Conservation (phyloP, 768 basidiomycete genomes). For the Tylopilus plumbeoviolaceoides region DNA sequence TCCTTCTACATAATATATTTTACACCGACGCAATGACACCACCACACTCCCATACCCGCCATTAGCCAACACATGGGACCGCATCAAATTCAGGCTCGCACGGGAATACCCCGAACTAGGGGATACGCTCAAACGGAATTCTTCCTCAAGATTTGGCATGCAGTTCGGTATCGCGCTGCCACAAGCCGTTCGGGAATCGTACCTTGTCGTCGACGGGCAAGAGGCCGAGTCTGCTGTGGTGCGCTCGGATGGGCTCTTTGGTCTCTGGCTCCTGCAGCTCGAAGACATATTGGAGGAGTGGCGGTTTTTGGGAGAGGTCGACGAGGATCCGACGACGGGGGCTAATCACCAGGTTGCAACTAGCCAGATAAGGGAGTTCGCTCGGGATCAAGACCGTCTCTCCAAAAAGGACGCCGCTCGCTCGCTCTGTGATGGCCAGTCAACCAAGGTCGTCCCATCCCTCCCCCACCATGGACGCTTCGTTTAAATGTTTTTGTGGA, state of each 20-base stretch:
- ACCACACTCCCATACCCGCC: conserved; percentile 63
- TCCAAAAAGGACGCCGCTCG: no score
- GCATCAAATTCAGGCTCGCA: conserved; percentile 79
- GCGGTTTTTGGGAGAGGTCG: conserved; percentile 94
- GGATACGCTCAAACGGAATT: conserved; percentile 92
- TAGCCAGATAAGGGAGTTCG: no score
- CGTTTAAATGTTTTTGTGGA: conserved; percentile 27
- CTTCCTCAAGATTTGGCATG: conserved; percentile 73
- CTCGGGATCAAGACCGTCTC: no score
- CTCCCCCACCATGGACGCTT: no score
- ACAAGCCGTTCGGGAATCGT: conserved; percentile 84
- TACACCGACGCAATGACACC: conserved; percentile 38
- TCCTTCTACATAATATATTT: conserved; percentile 63
- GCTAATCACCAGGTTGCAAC: no score
- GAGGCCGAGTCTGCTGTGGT: conserved; percentile 87
- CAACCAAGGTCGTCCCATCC: no score
- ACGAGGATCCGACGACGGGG: conserved; percentile 82
- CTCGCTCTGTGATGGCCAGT: no score
- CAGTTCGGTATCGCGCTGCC: conserved; percentile 85
- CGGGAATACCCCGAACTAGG: conserved; percentile 91
- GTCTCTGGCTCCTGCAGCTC: conserved; percentile 86
- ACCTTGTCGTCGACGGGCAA: conserved; percentile 86
- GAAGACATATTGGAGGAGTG: conserved; percentile 95
- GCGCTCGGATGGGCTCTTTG: conserved; percentile 88
- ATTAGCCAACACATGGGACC: conserved; percentile 76